Conservation (phyloP, 805 yeast genomes). For the Saturnispora diversa region DNA sequence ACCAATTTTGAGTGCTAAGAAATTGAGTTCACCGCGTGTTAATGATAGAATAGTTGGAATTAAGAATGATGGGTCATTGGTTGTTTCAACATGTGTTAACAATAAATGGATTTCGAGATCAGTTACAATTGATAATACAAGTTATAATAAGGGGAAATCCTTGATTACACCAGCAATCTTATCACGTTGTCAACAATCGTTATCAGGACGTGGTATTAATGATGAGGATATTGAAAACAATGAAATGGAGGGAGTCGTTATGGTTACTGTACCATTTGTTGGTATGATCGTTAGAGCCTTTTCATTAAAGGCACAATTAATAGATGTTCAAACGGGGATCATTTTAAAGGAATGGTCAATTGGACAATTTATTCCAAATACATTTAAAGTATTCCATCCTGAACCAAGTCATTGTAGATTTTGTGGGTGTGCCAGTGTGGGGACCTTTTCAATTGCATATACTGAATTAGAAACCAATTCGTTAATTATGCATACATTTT, state of each 20-base stretch:
- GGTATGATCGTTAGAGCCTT: slow-evolving; percentile 64
- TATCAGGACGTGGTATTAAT: slow-evolving; percentile 10
- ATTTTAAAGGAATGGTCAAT: slow-evolving; percentile 53
- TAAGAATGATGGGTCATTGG: slow-evolving; percentile 40
- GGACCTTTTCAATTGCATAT: slow-evolving; percentile 65
- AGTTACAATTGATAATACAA: slow-evolving; percentile 40
- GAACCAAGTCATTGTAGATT: slow-evolving; percentile 85
- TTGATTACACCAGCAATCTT: slow-evolving; percentile 34
- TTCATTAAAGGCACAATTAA: slow-evolving; percentile 49
- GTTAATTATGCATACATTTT: slow-evolving; percentile 64
- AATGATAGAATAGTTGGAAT: slow-evolving; percentile 61
- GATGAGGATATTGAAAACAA: slow-evolving; percentile 12
- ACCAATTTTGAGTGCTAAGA: slow-evolving; percentile 43
- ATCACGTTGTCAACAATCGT: slow-evolving; percentile 17
- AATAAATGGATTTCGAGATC: slow-evolving; percentile 55
- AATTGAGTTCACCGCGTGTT: slow-evolving; percentile 61
- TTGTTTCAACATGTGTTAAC: slow-evolving; percentile 58
- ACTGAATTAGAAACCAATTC: slow-evolving; percentile 49
- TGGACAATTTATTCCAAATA: slow-evolving; percentile 50
- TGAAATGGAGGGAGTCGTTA: slow-evolving; percentile 22
- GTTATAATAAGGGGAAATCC: slow-evolving; percentile 37
- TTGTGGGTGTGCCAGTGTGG: slow-evolving; percentile 82
- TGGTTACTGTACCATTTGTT: slow-evolving; percentile 57
- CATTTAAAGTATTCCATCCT: slow-evolving; percentile 66
- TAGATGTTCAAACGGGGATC: slow-evolving; percentile 75